Conservation (phyloP, 345 rosid species). For the Physaria fendleri region DNA sequence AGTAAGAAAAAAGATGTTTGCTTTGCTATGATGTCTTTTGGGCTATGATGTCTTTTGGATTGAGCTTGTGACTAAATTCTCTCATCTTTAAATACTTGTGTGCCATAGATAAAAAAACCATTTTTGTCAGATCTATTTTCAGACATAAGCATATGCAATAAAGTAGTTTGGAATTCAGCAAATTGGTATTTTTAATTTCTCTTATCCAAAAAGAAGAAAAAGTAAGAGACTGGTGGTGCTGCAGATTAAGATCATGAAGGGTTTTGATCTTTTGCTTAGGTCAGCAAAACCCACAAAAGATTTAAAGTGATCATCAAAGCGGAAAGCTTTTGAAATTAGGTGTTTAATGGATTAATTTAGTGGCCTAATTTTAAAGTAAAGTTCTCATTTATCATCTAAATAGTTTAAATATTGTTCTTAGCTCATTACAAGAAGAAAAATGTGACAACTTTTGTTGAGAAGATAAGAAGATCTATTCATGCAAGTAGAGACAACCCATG, state of each 20-base stretch:
- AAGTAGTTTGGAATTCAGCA: too few relatives aligned
- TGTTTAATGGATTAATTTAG: conserved; percentile 10
- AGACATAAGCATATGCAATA: conserved; percentile 32
- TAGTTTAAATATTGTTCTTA: conserved; percentile 13
- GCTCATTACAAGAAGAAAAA: background rate
- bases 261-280: conserved; percentile 25
- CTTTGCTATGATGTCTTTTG: conserved; percentile 58
- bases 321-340: conserved; percentile 26
- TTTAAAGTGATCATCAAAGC: conserved; percentile 16
- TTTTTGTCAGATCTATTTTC: conserved; percentile 31
- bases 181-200: conserved; percentile 8
- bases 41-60: conserved; percentile 42
- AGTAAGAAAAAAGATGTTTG: conserved; percentile 31
- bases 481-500: conserved; percentile 33
- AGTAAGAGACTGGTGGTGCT: conserved; percentile 12
- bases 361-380: conserved; percentile 15
- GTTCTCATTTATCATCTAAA: conserved; percentile 20
- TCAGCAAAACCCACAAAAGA: conserved; percentile 33
- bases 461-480: conserved; percentile 30
- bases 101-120: conserved; percentile 19
- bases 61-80: conserved; percentile 18
- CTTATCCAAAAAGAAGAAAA: conserved; percentile 28
- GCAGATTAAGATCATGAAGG: conserved; percentile 16
- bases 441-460: conserved; percentile 14
- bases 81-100: conserved; percentile 10